Conservation (phyloP, 1,284 basidiomycete genomes). For the Microbotryum intermedium region DNA sequence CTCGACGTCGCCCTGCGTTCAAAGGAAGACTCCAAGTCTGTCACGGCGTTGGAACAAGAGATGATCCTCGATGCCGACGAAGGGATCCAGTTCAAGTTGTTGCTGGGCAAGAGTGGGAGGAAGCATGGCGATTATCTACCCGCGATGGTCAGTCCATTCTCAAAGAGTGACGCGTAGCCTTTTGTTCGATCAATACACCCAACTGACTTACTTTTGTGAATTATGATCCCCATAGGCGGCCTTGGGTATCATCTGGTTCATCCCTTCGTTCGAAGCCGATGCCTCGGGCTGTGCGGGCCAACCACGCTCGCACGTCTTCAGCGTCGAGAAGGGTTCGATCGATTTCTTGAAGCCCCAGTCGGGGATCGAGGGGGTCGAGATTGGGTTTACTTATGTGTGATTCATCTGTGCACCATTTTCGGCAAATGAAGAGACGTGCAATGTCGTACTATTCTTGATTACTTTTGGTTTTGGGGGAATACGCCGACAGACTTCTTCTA, state of each 20-base stretch:
- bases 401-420: too few relatives aligned
- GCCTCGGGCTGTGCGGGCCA: constrained; percentile 34
- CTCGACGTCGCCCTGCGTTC: background rate
- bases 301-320: constrained; percentile 5
- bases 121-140: constrained; percentile 35
- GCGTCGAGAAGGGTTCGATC: constrained; percentile 14
- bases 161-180: too few relatives aligned
- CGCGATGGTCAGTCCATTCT: constrained; percentile 26
- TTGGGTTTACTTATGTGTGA: constrained; percentile 24
- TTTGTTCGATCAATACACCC: too few relatives aligned
- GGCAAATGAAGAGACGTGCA: too few relatives aligned
- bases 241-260: constrained; percentile 38
- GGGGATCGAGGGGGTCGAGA: constrained; percentile 33
- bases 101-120: constrained; percentile 35
- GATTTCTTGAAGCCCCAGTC: constrained; percentile 38
- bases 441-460: too few relatives aligned
- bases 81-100: constrained; percentile 36
- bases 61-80: constrained; percentile 34
- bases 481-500: too few relatives aligned
- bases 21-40: background rate
- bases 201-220: background rate
- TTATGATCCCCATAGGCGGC: constrained; percentile 28
- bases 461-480: too few relatives aligned
- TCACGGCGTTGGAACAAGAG: background rate
- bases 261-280: constrained; percentile 38